These are phyloP conservation scores for Chaetoscypha palmicola DNA, from an alignment of 2,329 filamentous ascomycete genomes.

Conservation along the genomic window DNA sequence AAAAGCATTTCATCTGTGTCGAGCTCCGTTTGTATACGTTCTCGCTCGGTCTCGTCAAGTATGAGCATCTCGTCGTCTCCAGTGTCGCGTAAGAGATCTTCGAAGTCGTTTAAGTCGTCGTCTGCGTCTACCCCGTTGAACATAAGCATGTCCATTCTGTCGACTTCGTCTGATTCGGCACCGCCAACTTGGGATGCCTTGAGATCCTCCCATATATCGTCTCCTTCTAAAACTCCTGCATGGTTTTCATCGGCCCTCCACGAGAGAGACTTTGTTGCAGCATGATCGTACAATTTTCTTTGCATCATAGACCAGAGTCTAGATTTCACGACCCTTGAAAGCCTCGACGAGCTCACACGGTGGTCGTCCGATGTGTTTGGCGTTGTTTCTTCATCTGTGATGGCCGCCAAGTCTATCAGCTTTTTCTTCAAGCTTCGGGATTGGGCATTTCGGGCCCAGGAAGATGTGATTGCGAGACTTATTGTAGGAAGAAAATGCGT, in stretches of 20 bases:
- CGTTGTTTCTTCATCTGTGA: background rate
- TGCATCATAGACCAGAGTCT: slow-evolving; percentile 26
- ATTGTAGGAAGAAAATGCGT: slow-evolving; percentile 17
- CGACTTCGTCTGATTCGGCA: background rate
- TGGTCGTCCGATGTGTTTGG: background rate
- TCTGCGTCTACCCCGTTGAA: background rate
- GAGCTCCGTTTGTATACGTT: slow-evolving; percentile 15
- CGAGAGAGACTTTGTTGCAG: slow-evolving; percentile 8
- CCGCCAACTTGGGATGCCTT: background rate
- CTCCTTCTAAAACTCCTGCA: background rate
- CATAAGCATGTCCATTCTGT: background rate
- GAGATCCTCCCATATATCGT: background rate
- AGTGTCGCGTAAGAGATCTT: slow-evolving; percentile 14
- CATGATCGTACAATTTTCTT: slow-evolving; percentile 15
- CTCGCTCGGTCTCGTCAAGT: slow-evolving; percentile 12
- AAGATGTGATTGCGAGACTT: slow-evolving; percentile 9
- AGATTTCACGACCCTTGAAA: slow-evolving; percentile 16
- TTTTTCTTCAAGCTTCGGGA: slow-evolving; percentile 20
- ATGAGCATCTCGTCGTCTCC: slow-evolving; percentile 8
- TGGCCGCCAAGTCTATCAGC: background rate
- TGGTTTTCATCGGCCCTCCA: background rate
- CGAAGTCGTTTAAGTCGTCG: slow-evolving; percentile 7
- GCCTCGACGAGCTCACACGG: background rate
- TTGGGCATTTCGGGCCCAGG: slow-evolving; percentile 17
- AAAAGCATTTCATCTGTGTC: slow-evolving; percentile 23